phyloP scores from a whole-genome alignment of 768 basidiomycete species.

The Kwoniella bestiolae region DNA sequence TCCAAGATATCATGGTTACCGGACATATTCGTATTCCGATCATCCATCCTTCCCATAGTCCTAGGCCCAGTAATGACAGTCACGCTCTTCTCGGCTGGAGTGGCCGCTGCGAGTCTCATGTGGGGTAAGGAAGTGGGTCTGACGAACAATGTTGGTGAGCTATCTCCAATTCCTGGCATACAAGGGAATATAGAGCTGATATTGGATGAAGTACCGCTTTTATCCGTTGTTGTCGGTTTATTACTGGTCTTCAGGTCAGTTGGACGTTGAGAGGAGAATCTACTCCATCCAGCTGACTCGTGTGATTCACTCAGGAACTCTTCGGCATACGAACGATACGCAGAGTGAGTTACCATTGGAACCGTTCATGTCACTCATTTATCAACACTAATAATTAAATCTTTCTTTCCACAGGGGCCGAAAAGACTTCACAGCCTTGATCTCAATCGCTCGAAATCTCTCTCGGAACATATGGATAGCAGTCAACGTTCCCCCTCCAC shows the following conservation, averaged over 20 bases:
- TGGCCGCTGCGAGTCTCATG: conserved; percentile 52
- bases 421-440: conserved; percentile 75
- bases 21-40: conserved; percentile 80
- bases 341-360: conserved; percentile 62
- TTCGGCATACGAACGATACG: conserved; percentile 44
- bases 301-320: conserved; percentile 25
- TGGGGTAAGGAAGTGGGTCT: conserved; percentile 68
- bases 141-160: conserved; percentile 70
- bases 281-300: background rate
- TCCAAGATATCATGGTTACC: conserved; percentile 73
- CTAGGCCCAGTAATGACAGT: conserved; percentile 82
- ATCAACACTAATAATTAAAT: no score
- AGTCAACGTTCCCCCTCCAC: conserved; percentile 63
- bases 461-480: conserved; percentile 53
- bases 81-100: conserved; percentile 68
- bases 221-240: conserved; percentile 89
- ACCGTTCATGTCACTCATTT: no score
- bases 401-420: conserved; percentile 75
- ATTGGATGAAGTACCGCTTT: conserved; percentile 79
- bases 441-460: conserved; percentile 62
- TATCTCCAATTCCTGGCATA: background rate
- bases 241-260: conserved; percentile 63
- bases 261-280: background rate
- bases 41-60: conserved; percentile 74
- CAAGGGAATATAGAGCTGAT: no score